Percentiles rank a stretch among this genome's conserved stretches.
phyloP scores from a whole-genome alignment of 2,329 filamentous ascomycete genomes.

The Parafenestella ontariensis region DNA sequence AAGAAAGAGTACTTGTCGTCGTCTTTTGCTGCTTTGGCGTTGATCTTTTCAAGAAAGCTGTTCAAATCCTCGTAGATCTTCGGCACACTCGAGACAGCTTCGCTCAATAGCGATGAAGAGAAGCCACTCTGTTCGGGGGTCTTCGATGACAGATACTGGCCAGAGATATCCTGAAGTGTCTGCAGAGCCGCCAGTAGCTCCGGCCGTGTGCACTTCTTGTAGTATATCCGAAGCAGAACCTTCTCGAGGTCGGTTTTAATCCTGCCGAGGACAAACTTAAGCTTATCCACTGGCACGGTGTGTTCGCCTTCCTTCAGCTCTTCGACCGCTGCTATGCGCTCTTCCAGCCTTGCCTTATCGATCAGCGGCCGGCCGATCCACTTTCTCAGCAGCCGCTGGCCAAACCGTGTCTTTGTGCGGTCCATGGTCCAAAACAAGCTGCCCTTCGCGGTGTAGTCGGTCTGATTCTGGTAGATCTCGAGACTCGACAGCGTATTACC shows the following conservation, averaged over 20 bases:
- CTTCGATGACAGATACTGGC: slow-evolving; percentile 75
- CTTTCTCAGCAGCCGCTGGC: slow-evolving; percentile 84
- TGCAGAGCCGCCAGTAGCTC: slow-evolving; percentile 88
- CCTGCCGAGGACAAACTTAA: slow-evolving; percentile 73
- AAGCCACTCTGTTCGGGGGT: slow-evolving; percentile 74
- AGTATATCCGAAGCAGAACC: slow-evolving; percentile 93
- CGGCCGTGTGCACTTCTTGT: slow-evolving; percentile 90
- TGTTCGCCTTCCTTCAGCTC: slow-evolving; percentile 77
- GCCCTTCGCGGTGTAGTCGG: slow-evolving; percentile 82
- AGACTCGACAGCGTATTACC: slow-evolving; percentile 93
- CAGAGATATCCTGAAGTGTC: slow-evolving; percentile 80
- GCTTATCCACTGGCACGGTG: slow-evolving; percentile 72
- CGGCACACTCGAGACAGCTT: slow-evolving; percentile 78
- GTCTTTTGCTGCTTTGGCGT: slow-evolving; percentile 78
- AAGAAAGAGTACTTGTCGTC: slow-evolving; percentile 98
- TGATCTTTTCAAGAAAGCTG: slow-evolving; percentile 82
- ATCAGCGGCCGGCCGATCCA: slow-evolving; percentile 94
- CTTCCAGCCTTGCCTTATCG: slow-evolving; percentile 75
- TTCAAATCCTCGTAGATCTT: slow-evolving; percentile 76
- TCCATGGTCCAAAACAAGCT: slow-evolving; percentile 96
- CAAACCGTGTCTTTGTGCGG: slow-evolving; percentile 88
- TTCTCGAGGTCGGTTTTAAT: slow-evolving; percentile 87
- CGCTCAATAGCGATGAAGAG: slow-evolving; percentile 69
- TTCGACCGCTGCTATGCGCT: slow-evolving; percentile 82
- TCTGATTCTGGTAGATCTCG: slow-evolving; percentile 95